phyloP scores from a whole-genome alignment of 2,329 filamentous ascomycete genomes.

The Arthrobotrys sphaeroides region DNA sequence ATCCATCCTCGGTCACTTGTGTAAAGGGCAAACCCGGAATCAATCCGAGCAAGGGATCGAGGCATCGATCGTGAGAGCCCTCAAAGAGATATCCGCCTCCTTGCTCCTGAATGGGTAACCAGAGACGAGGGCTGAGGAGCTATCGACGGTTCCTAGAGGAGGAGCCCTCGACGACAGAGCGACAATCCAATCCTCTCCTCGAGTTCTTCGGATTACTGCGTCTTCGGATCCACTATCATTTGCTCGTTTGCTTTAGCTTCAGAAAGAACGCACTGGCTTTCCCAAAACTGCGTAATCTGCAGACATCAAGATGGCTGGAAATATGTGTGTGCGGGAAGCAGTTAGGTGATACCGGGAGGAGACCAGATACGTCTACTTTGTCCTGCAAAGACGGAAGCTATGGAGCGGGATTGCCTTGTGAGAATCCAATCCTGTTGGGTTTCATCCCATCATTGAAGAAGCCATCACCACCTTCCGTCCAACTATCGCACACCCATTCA shows the following conservation, averaged over 20 bases:
- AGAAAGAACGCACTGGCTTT: slow-evolving; percentile 30
- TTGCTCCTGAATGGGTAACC: slow-evolving; percentile 44
- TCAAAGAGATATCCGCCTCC: slow-evolving; percentile 34
- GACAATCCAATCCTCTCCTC: slow-evolving; percentile 17
- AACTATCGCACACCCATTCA: neutral
- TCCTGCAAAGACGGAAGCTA: slow-evolving; percentile 50
- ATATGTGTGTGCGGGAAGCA: slow-evolving; percentile 27
- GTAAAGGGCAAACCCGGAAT: slow-evolving; percentile 50
- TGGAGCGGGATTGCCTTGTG: slow-evolving; percentile 36
- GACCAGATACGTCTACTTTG: slow-evolving; percentile 29
- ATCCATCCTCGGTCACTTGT: slow-evolving; percentile 30
- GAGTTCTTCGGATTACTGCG: slow-evolving; percentile 30
- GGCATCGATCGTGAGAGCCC: slow-evolving; percentile 23
- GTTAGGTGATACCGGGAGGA: slow-evolving; percentile 48
- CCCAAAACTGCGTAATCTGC: slow-evolving; percentile 36
- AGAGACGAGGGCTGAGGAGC: slow-evolving; percentile 52
- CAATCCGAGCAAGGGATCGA: slow-evolving; percentile 9
- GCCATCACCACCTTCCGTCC: slow-evolving; percentile 11
- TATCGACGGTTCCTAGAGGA: slow-evolving; percentile 28
- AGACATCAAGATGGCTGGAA: slow-evolving; percentile 26
- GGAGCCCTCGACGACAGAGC: slow-evolving; percentile 28
- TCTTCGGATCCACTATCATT: slow-evolving; percentile 46
- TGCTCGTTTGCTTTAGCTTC: slow-evolving; percentile 46
- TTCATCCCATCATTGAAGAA: slow-evolving; percentile 50
- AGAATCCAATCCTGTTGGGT: slow-evolving; percentile 19